Base-by-base conservation (phyloP, 306 rosid genomes). In the Cicer arietinum region DNA sequence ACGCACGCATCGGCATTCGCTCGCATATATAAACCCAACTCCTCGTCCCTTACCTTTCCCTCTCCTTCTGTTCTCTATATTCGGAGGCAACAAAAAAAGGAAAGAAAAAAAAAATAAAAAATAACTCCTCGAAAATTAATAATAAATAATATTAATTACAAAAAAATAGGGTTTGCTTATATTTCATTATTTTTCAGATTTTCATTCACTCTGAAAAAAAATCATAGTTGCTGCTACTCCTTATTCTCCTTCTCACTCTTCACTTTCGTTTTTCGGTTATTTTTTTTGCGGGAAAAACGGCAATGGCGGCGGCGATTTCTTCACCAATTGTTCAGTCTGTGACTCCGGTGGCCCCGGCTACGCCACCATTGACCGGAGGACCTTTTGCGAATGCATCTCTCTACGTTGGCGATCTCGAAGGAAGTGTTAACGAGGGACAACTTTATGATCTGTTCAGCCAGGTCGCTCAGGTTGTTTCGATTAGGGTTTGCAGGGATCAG, bases 401-500 rank as follows among this genome's bases (percentile, higher is more conserved):
- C 76, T 92, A 92, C 66, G 96, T 90, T 0, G 98, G 98, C 8
- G 94, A 92, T 89, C 90, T 90, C 12, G 94, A 92, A 7, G 71
- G 56, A 18, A 89, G 43, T 46, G 96, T 94, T 78, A 80, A 85
- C 30, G 97, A 91, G 63, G 84, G 64, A 1, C 96, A 90, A 54
- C 86, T 94, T n/a, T 80, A 46, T 76, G 96, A 91, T 42, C 82
- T 94, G 57, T 94, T 94, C 65, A 45, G 76, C 73, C 87, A 66
- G 20, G 87, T 89, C 9, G 92, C 76, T 22, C 86, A 45, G 74
- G 83, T 94, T 12, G 62, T 77, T 4, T 90, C 97, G 20, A 60
- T 91, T 58, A 85, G 96, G 86, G 93, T 94, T 78, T 94, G 98
- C 17, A 84, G 97, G 82, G 98, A 91, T 84, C 92, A 86, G 79